Base-by-base conservation (phyloP, 352 stramenopile genomes). In the Phytophthora europaea region DNA sequence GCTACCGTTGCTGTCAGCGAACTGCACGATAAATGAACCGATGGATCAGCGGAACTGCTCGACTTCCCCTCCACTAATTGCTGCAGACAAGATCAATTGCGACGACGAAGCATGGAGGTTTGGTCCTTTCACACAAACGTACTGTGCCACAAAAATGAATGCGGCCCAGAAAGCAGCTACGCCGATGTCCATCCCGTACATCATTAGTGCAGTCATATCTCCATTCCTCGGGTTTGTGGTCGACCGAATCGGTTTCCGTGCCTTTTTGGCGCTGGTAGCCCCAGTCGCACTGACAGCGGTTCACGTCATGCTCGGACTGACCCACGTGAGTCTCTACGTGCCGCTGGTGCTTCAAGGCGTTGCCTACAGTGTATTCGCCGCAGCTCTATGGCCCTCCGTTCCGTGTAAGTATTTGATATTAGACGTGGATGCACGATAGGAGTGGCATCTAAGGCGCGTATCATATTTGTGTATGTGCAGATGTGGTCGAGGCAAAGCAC, bases 131-230 rank as follows among this genome's bases (percentile, higher is more conserved):
- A 92, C 86, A 3, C 66, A 74, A 18, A 76, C 57, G 26, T 94
- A 93, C 65, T 96, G 87, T 66, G 64, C 53, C 31, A 85, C 90
- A 50, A 92, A 94, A 58, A 70, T 70, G 4, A 74, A 85, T 7
- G 93, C 91, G 18, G 87, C 86, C 4, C 61, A 84, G 48, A 87
- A 86, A 34, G 90, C 88, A 3, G 90, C 88, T n/a, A 94, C 81
- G 16, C 83, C 95, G 10, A 98, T 98, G 92, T 95, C 84, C 15
- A 93, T 98, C 52, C 96, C 95, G 38, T 99, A 98, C 75, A 87
- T 98, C 33, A 97, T 98, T 43, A 98, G 93, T 23, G 94, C 92
- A 54, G 72, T 91, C 26, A 86, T 98, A 38, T 97, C 87, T 26
- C 94, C 95, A 22, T 90, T 98, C 65, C 77, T 98, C 4, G 95